phyloP scores from a whole-genome alignment of 2,329 filamentous ascomycete genomes.

The Diaporthe citriasiana region DNA sequence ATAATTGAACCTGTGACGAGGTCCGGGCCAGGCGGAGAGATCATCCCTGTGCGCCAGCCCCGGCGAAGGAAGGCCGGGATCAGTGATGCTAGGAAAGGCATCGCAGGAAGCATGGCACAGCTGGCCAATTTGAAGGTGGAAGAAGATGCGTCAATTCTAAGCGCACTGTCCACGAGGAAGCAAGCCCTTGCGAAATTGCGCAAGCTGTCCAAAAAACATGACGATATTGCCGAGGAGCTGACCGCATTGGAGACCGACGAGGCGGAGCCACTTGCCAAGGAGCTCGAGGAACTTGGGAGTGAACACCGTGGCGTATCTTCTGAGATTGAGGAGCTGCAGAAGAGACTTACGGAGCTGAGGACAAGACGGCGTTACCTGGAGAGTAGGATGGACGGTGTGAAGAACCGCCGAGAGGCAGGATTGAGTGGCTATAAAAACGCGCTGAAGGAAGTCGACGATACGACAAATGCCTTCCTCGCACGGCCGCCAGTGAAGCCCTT shows the following conservation, averaged over 20 bases:
- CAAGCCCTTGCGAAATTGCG: constrained; percentile 71
- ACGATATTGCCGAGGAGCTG: constrained; percentile 66
- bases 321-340: constrained; percentile 77
- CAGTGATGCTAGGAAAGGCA: constrained; percentile 73
- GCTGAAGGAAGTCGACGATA: constrained; percentile 74
- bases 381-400: constrained; percentile 72
- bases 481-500: constrained; percentile 69
- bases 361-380: constrained; percentile 71
- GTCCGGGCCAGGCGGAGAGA: constrained; percentile 59
- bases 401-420: constrained; percentile 77
- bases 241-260: constrained; percentile 67
- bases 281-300: constrained; percentile 71
- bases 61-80: constrained; percentile 68
- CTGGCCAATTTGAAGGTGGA: constrained; percentile 77
- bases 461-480: constrained; percentile 71
- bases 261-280: constrained; percentile 70
- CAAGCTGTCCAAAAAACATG: constrained; percentile 63
- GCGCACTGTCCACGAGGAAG: constrained; percentile 69
- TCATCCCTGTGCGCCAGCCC: constrained; percentile 74
- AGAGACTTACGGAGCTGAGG: constrained; percentile 72
- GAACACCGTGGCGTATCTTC: constrained; percentile 68
- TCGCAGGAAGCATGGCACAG: constrained; percentile 74
- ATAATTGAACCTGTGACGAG: constrained; percentile 60
- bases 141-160: constrained; percentile 72
- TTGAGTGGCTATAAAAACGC: constrained; percentile 79